These are phyloP conservation scores for Porodaedalea pini DNA, from an alignment of 1,284 basidiomycete genomes.

Conservation along the genomic window DNA sequence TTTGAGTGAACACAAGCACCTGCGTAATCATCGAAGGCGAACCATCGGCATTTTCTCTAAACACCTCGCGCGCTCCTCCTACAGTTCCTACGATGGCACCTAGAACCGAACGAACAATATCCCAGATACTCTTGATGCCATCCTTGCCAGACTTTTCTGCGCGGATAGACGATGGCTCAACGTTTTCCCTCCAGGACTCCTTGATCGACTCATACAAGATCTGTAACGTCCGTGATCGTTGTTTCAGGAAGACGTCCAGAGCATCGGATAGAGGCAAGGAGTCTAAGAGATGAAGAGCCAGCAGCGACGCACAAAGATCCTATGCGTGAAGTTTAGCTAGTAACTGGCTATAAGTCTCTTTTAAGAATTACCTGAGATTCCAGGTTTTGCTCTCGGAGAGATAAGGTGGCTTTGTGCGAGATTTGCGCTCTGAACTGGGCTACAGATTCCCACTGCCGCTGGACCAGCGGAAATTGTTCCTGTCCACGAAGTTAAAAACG, in stretches of 20 bases:
- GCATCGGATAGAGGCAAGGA: slow-evolving; percentile 73
- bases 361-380: slow-evolving; percentile 43
- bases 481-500: slow-evolving; percentile 27
- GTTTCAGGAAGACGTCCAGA: slow-evolving; percentile 63
- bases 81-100: slow-evolving; percentile 57
- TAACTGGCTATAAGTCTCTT: not conserved
- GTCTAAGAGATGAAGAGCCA: slow-evolving; percentile 82
- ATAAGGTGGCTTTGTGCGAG: slow-evolving; percentile 74
- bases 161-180: slow-evolving; percentile 16
- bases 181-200: slow-evolving; percentile 20
- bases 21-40: slow-evolving; percentile 48
- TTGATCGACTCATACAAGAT: slow-evolving; percentile 39
- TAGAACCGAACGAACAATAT: slow-evolving; percentile 51
- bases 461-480: slow-evolving; percentile 79
- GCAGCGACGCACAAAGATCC: slow-evolving; percentile 70
- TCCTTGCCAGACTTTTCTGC: slow-evolving; percentile 1
- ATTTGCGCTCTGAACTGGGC: slow-evolving; percentile 83
- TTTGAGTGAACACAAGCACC: slow-evolving; percentile 58
- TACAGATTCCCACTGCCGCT: slow-evolving; percentile 87
- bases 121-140: slow-evolving; percentile 32
- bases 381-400: slow-evolving; percentile 54
- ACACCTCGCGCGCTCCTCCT: slow-evolving; percentile 48
- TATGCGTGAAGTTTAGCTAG: slow-evolving; percentile 29
- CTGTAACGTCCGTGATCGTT: slow-evolving; percentile 66
- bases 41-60: slow-evolving; percentile 32